A percentile compares a stretch with the other conserved stretches of the same genome.
Conservation (phyloP, 371 early-diverging fungal species). For the Mucor irregularis region DNA sequence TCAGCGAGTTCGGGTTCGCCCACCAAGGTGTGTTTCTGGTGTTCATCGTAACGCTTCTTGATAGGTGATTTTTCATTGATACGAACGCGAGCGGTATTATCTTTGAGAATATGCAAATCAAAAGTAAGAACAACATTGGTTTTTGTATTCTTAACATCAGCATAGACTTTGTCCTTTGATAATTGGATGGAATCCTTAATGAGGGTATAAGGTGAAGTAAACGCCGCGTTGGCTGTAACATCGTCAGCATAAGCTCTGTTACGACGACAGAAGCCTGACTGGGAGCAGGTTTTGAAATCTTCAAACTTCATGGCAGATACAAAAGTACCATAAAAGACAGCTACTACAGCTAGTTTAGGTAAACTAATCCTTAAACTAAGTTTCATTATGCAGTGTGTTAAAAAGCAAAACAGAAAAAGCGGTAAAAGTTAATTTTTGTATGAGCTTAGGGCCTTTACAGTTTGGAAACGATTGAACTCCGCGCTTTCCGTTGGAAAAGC, state of each 20-base stretch:
- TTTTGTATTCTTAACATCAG: slow-evolving; percentile 59
- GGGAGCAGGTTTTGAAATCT: slow-evolving; percentile 91
- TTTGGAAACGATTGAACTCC: no score
- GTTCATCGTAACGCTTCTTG: slow-evolving; percentile 71
- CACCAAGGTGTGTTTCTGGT: slow-evolving; percentile 60
- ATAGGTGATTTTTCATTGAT: slow-evolving; percentile 71
- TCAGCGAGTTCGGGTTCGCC: slow-evolving; percentile 36
- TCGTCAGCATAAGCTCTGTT: slow-evolving; percentile 85
- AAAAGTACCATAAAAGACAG: slow-evolving; percentile 6
- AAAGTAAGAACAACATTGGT: slow-evolving; percentile 49
- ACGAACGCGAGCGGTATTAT: slow-evolving; percentile 67
- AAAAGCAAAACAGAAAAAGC: not conserved
- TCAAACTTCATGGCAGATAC: slow-evolving; percentile 51
- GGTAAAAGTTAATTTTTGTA: no score
- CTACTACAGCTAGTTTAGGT: slow-evolving; percentile 11
- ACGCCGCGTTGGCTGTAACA: slow-evolving; percentile 16
- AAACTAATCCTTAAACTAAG: slow-evolving; percentile 7
- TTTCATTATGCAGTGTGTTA: slow-evolving; percentile 6
- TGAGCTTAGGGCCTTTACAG: no score
- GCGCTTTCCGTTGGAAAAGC: no score
- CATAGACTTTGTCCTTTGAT: slow-evolving; percentile 51
- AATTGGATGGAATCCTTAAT: slow-evolving; percentile 50
- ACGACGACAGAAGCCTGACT: slow-evolving; percentile 88
- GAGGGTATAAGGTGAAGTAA: slow-evolving; percentile 68
- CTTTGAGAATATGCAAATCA: slow-evolving; percentile 54